Base-by-base conservation (phyloP, 2,329 filamentous ascomycete genomes). In the Didymellaceae sp. region DNA sequence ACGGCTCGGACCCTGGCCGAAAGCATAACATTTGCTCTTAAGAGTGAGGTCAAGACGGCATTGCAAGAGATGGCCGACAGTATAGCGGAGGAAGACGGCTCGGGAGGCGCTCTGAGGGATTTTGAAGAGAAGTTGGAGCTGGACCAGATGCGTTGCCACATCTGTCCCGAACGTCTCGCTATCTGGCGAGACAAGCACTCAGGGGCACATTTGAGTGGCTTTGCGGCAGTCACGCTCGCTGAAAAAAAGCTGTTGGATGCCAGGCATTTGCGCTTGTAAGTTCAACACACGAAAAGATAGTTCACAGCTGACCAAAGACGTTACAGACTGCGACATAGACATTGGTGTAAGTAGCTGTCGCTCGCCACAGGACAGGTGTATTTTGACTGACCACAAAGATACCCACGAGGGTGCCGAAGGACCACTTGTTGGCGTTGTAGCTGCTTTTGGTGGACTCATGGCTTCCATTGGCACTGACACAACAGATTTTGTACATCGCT, bases 21-120 rank as follows among this genome's bases (percentile, higher is more conserved):
- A 1, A 78, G 77, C 5, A 82, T 83, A 32, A 61, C 55, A 2
- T 76, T 74, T 47, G 78, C 75, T 34, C 66, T 81, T 0, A 74
- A 67, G 13, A 70, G 74, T 0, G 68, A 75, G 14, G 74, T 63
- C 4, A 31, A 44, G 4, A 21, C 39, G 9, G 58, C 59, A 6
- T 57, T 62, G 2, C 37, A 63, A 5, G 39, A 50, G 7, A 63
- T 63, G 61, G 61, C 61, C 0, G 39, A 43, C 2, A 52, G 37
- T 11, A 60, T 63, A 25, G 55, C 55, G 5, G 39, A 58, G 17
- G 61, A 62, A 33, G 61, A 63, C 3, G 58, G 58, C 2, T 44
- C 58, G 3, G 41, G 39, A 1, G 55, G 38, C 5, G 52, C 57
- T 8, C 49, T 56, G 8, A 24, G 22, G n/a, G 57, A 56, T 7